These are phyloP conservation scores for Mycena galericulata DNA, from an alignment of 768 basidiomycete species.

Conservation along the genomic window DNA sequence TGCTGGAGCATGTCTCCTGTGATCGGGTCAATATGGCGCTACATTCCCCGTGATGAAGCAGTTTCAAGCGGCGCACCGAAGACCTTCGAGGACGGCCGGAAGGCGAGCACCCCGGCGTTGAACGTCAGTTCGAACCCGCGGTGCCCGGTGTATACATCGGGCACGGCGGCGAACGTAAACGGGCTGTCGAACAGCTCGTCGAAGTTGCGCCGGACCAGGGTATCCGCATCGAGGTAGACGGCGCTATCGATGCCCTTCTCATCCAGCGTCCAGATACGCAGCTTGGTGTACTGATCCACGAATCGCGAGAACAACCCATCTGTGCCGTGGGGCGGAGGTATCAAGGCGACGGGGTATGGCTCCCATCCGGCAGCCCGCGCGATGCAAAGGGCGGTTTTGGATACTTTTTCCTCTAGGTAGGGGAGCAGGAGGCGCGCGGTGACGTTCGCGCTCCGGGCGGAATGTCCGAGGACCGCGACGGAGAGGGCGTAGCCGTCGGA, in stretches of 20 bases:
- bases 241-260: slow-evolving; percentile 38
- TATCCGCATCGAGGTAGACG: slow-evolving; percentile 51
- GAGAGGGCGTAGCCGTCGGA: slow-evolving; percentile 46
- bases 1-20: slow-evolving; percentile 44
- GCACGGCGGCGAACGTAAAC: slow-evolving; percentile 48
- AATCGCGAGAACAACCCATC: slow-evolving; percentile 42
- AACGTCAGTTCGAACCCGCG: slow-evolving; percentile 43
- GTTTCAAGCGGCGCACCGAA: slow-evolving; percentile 23
- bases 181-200: slow-evolving; percentile 49
- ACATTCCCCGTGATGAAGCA: not conserved
- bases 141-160: slow-evolving; percentile 43
- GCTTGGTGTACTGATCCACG: slow-evolving; percentile 51
- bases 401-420: slow-evolving; percentile 46
- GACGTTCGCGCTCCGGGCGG: slow-evolving; percentile 40
- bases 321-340: slow-evolving; percentile 47
- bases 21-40: not conserved
- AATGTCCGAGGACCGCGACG: slow-evolving; percentile 46
- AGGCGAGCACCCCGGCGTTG: slow-evolving; percentile 51
- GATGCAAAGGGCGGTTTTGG: slow-evolving; percentile 44
- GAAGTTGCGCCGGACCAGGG: slow-evolving; percentile 45
- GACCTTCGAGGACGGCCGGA: slow-evolving; percentile 46
- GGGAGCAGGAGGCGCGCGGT: slow-evolving; percentile 44
- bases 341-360: slow-evolving; percentile 40
- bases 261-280: slow-evolving; percentile 49
- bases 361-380: slow-evolving; percentile 46